Percentiles rank a stretch among this genome's conserved stretches.
Conservation (phyloP, 345 rosid species). For the Crucihimalaya himalaica region DNA sequence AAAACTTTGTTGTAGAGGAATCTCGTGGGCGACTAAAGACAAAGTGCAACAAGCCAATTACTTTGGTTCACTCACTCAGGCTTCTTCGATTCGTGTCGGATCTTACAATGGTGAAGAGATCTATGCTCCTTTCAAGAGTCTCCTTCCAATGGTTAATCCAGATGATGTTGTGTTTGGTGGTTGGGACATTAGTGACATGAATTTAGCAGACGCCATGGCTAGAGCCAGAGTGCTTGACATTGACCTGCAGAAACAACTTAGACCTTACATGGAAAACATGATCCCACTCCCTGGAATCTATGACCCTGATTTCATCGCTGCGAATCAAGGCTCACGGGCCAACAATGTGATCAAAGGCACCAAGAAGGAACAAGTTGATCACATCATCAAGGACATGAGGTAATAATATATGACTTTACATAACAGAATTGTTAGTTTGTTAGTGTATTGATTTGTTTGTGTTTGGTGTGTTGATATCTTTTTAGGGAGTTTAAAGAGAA, state of each 20-base stretch:
- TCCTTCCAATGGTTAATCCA: slow-evolving; percentile 96
- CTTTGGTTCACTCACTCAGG: slow-evolving; percentile 96
- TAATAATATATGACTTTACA: background rate
- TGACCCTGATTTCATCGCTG: slow-evolving; percentile 93
- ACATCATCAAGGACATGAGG: slow-evolving; percentile 89
- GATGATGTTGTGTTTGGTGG: slow-evolving; percentile 93
- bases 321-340: slow-evolving; percentile 94
- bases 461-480: slow-evolving; percentile 8
- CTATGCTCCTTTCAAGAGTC: slow-evolving; percentile 96
- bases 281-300: slow-evolving; percentile 94
- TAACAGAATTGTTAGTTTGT: background rate
- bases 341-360: slow-evolving; percentile 83
- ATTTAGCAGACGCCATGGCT: slow-evolving; percentile 95
- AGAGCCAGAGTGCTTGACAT: slow-evolving; percentile 89
- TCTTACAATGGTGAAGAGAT: slow-evolving; percentile 98
- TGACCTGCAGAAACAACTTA: slow-evolving; percentile 88
- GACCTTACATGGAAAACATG: slow-evolving; percentile 97
- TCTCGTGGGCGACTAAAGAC: slow-evolving; percentile 99
- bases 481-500: slow-evolving; percentile 92
- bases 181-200: slow-evolving; percentile 99
- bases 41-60: slow-evolving; percentile 95
- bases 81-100: slow-evolving; percentile 86
- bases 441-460: slow-evolving; percentile 10
- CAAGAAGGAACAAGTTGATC: slow-evolving; percentile 88
- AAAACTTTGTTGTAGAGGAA: slow-evolving; percentile 59